A percentile compares a stretch with the other conserved stretches of the same genome.
Evolutionary conservation across 139 green algal species (phyloP).

Genomic region (Tetradesmus lagerheimii): DNA sequence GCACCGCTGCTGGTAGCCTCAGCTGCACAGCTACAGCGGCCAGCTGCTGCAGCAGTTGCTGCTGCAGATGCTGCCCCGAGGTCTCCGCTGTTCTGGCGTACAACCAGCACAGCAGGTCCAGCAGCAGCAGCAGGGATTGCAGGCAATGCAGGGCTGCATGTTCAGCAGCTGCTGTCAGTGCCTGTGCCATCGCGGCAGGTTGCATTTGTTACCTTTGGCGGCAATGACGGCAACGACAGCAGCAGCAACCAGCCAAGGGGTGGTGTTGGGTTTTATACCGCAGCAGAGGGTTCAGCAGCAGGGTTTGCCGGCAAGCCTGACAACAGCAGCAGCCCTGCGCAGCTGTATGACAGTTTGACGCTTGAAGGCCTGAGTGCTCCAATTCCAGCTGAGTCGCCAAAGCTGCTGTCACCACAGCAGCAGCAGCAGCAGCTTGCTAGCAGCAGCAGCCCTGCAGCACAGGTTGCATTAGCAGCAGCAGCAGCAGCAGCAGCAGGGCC

Average conservation of each 20-base stretch:
- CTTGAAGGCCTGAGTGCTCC: background rate
- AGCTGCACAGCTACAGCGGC: background rate
- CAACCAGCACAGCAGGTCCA: background rate
- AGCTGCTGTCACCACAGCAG: background rate
- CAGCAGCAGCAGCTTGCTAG: background rate
- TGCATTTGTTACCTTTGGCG: slow-evolving; percentile 7
- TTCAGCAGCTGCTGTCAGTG: slow-evolving; percentile 26
- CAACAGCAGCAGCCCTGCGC: background rate
- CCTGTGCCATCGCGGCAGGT: background rate
- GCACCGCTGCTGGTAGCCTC: background rate
- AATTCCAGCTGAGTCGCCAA: background rate
- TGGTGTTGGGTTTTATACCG: background rate
- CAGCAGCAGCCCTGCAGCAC: slow-evolving; percentile 9
- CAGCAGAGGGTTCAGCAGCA: background rate
- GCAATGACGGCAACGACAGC: background rate
- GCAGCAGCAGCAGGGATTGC: slow-evolving; percentile 21
- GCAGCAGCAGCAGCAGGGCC: slow-evolving; percentile 25
- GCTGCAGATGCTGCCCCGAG: background rate
- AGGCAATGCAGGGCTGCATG: background rate
- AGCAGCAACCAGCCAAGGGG: background rate
- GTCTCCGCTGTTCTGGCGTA: background rate
- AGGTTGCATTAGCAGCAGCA: background rate
- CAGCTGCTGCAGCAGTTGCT: background rate
- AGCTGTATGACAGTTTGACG: background rate
- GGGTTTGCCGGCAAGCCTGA: background rate